A percentile compares a stretch with the other conserved stretches of the same genome.
These are phyloP conservation scores for Pythium chondricola DNA, from an alignment of 352 stramenopile genomes.

Conservation along the genomic window DNA sequence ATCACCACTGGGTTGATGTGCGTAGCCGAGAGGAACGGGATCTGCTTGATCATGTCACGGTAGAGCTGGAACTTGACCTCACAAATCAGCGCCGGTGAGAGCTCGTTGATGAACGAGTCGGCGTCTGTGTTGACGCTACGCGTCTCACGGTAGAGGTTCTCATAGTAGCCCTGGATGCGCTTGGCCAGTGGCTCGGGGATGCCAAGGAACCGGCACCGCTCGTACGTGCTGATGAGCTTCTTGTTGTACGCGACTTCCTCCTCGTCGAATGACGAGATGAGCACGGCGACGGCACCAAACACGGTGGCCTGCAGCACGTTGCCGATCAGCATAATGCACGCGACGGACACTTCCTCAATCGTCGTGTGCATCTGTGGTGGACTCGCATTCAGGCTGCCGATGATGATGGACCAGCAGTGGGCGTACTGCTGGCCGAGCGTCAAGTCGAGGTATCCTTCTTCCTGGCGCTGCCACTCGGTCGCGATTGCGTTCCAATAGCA, in stretches of 20 bases:
- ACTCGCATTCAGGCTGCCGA: constrained; percentile 59
- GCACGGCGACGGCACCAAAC: constrained; percentile 57
- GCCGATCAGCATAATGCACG: constrained; percentile 63
- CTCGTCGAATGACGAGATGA: constrained; percentile 70
- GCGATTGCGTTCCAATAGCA: constrained; percentile 68
- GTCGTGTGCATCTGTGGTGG: constrained; percentile 49
- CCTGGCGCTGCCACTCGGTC: constrained; percentile 29
- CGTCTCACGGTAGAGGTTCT: constrained; percentile 65
- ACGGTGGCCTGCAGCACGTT: constrained; percentile 67
- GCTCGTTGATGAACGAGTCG: constrained; percentile 74
- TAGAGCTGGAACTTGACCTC: constrained; percentile 80
- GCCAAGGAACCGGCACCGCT: constrained; percentile 60
- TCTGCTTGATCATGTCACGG: constrained; percentile 73
- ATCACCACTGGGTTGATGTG: constrained; percentile 65
- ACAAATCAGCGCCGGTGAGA: constrained; percentile 64
- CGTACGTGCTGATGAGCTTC: constrained; percentile 60
- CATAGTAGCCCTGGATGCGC: constrained; percentile 66
- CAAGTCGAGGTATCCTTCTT: constrained; percentile 22
- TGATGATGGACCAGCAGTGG: constrained; percentile 50
- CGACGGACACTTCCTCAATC: constrained; percentile 48
- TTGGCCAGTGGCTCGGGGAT: constrained; percentile 46
- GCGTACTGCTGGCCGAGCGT: constrained; percentile 38
- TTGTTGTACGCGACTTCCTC: constrained; percentile 68
- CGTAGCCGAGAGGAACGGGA: constrained; percentile 60
- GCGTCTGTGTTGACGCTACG: constrained; percentile 58